A percentile compares a stretch with the other conserved stretches of the same genome.
Conservation (phyloP, 129 eudicot species). For the Scalesia atractyloides region DNA sequence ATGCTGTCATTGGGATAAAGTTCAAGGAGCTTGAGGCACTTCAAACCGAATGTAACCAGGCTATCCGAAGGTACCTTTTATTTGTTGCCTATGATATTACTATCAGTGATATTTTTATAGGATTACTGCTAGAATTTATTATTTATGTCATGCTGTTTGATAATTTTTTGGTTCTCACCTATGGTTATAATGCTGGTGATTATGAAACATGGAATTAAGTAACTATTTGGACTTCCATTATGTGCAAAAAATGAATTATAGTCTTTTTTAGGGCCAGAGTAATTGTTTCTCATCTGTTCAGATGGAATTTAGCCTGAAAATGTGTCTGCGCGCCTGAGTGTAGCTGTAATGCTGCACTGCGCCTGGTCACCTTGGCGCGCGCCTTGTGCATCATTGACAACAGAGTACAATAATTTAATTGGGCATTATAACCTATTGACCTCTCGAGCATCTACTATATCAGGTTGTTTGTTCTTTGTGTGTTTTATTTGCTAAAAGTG, state of each 20-base stretch:
- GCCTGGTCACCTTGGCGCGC: no score
- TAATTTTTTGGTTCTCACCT: neutral
- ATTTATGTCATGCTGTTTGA: neutral
- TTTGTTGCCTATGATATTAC: neutral
- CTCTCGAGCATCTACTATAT: neutral
- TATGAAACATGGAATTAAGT: neutral
- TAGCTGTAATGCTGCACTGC: no score
- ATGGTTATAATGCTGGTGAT: neutral
- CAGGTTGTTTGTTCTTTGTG: neutral
- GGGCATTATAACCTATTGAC: neutral
- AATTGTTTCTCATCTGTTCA: no score
- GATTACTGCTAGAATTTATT: neutral
- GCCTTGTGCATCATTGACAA: no score
- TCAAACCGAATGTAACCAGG: constrained; percentile 74
- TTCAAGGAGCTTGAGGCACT: constrained; percentile 74
- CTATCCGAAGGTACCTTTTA: constrained; percentile 56
- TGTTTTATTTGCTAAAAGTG: neutral
- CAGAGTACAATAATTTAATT: neutral
- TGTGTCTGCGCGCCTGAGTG: no score
- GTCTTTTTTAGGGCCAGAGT: no score
- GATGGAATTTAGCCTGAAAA: no score
- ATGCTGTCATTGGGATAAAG: constrained; percentile 53
- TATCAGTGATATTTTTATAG: neutral
- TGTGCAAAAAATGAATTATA: neutral
- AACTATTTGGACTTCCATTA: neutral